Evolutionary conservation across 169 alveolate genomes (phyloP).

Genomic region (Eimeria praecox): DNA sequence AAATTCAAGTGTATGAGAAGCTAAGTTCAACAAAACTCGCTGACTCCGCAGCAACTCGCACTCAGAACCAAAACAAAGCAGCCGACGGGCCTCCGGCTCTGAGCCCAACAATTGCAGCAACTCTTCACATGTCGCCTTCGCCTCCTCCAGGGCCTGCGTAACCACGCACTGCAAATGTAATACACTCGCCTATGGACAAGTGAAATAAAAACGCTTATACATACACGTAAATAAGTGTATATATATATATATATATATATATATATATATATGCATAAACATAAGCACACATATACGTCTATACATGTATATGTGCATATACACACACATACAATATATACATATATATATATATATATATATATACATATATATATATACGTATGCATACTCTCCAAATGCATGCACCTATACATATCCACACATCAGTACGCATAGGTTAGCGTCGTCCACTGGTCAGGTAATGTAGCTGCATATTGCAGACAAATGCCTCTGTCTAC

Average conservation of each 20-base stretch:
- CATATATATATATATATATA: not conserved
- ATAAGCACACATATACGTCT: not conserved
- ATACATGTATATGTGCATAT: not conserved
- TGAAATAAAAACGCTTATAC: not conserved
- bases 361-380: not conserved
- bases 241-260: not conserved
- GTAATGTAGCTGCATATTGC: too few relatives aligned
- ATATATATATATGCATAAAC: not conserved
- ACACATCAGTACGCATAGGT: too few relatives aligned
- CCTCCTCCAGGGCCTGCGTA: not conserved
- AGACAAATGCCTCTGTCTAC: too few relatives aligned
- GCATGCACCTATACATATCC: not conserved
- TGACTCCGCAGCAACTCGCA: slow-evolving; percentile 79
- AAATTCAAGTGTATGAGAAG: slow-evolving; percentile 70
- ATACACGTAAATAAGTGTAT: not conserved
- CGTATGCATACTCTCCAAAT: not conserved
- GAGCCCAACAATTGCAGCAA: slow-evolving; percentile 57
- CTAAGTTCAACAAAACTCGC: slow-evolving; percentile 79
- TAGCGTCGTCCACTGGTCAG: too few relatives aligned
- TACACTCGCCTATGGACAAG: too few relatives aligned
- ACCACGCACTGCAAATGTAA: not conserved
- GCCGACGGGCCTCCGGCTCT: slow-evolving; percentile 70
- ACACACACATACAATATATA: not conserved
- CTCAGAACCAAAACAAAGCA: slow-evolving; percentile 31
- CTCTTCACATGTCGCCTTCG: slow-evolving; percentile 63